Percentiles rank a stretch among this genome's conserved stretches.
phyloP scores from a whole-genome alignment of 345 rosid species.

The Eucalyptus leucophloia region DNA sequence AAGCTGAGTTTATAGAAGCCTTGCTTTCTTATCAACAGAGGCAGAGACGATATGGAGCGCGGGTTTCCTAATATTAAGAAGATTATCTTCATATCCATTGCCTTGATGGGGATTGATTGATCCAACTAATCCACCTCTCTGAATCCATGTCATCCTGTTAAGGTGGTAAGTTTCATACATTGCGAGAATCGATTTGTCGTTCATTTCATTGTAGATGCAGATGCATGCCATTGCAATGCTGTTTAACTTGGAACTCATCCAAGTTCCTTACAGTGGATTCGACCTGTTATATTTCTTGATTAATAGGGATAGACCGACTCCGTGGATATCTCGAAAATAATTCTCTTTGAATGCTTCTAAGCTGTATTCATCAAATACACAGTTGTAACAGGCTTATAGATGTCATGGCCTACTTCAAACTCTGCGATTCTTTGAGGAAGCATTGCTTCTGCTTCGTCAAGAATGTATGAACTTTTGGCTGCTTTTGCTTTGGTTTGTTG shows the following conservation, averaged over 20 bases:
- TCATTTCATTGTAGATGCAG: neutral
- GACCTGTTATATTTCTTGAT: neutral
- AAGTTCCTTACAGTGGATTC: neutral
- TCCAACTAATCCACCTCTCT: neutral
- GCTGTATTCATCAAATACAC: neutral
- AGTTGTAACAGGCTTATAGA: neutral
- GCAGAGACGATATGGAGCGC: constrained; percentile 57
- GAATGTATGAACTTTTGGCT: neutral
- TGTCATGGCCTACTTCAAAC: too few relatives aligned
- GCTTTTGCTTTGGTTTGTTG: neutral
- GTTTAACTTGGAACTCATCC: neutral
- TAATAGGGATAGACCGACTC: neutral
- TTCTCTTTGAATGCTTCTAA: neutral
- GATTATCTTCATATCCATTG: neutral
- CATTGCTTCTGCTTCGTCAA: neutral
- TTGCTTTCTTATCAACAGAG: constrained; percentile 56
- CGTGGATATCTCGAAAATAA: neutral
- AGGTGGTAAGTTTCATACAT: neutral
- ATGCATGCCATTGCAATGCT: neutral
- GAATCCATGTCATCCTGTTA: neutral
- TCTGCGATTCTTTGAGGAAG: neutral
- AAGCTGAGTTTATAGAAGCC: constrained; percentile 41
- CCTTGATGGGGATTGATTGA: neutral
- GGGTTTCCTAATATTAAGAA: constrained; percentile 8
- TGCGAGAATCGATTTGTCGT: neutral